Percentiles rank a stretch among this genome's conserved stretches.
These are phyloP conservation scores for Macrolepiota fuliginosa DNA, from an alignment of 768 basidiomycete species.

Conservation along the genomic window DNA sequence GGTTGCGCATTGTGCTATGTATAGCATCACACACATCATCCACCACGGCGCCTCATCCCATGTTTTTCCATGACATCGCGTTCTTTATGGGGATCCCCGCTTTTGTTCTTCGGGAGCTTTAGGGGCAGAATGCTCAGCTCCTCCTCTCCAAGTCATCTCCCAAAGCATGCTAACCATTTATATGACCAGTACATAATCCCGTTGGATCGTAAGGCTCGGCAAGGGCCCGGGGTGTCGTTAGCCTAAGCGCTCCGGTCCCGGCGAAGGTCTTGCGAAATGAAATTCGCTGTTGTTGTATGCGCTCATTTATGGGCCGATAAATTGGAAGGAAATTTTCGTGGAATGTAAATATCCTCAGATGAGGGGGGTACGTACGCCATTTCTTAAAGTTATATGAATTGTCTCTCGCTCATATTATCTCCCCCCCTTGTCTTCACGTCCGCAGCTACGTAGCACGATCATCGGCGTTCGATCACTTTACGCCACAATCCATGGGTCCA, in stretches of 20 bases:
- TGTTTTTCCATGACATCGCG: neutral
- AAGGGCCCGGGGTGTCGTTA: neutral
- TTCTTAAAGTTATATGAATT: neutral
- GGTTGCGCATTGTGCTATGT: neutral
- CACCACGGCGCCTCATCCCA: neutral
- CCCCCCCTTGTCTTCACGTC: neutral
- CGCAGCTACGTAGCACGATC: too few species aligned
- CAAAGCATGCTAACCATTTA: neutral
- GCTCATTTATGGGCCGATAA: neutral
- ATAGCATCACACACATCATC: neutral
- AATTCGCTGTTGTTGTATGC: too few species aligned
- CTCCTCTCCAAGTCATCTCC: neutral
- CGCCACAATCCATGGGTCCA: neutral
- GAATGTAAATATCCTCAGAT: neutral
- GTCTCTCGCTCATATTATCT: neutral
- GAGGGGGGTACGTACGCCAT: neutral
- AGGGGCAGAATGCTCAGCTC: neutral
- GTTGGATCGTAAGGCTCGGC: neutral
- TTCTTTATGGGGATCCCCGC: neutral
- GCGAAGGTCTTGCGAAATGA: neutral
- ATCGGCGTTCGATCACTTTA: neutral
- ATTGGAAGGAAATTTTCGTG: neutral
- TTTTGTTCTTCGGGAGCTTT: conserved; percentile 1
- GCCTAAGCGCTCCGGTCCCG: neutral
- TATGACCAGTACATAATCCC: neutral